phyloP scores from a whole-genome alignment of 73 alveolate species.

The Tetrahymena malaccensis region DNA sequence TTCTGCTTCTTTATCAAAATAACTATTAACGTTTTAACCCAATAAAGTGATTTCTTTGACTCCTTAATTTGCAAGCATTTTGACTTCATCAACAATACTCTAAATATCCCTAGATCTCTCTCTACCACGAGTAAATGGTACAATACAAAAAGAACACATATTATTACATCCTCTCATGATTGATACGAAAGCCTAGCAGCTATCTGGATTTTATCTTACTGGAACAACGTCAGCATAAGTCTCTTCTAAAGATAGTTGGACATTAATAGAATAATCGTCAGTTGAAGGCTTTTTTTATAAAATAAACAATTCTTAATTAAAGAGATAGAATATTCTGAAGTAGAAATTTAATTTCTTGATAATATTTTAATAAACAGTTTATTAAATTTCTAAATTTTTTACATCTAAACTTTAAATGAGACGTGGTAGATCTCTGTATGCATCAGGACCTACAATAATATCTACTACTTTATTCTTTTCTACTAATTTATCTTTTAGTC shows the following conservation, averaged over 20 bases:
- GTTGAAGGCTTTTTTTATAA: not conserved
- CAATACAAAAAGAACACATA: conserved; percentile 86
- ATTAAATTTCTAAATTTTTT: not conserved
- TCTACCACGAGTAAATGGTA: conserved; percentile 88
- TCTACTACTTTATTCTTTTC: conserved; percentile 49
- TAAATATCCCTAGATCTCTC: conserved; percentile 64
- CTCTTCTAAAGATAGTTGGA: conserved; percentile 67
- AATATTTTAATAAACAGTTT: conserved; percentile 5
- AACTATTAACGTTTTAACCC: conserved; percentile 83
- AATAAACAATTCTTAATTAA: not conserved
- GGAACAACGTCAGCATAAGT: conserved; percentile 81
- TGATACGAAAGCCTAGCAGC: conserved; percentile 59
- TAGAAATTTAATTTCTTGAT: not conserved
- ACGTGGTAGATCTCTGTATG: conserved; percentile 67
- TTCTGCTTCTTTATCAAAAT: conserved; percentile 48
- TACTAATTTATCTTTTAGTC: conserved; percentile 57
- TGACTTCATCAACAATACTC: conserved; percentile 63
- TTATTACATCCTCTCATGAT: conserved; percentile 92
- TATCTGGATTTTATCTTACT: conserved; percentile 33
- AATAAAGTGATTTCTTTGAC: conserved; percentile 67
- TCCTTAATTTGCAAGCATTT: conserved; percentile 57
- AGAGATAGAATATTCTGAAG: not conserved
- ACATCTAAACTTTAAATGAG: conserved; percentile 23
- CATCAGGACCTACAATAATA: conserved; percentile 82
- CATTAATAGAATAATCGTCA: conserved; percentile 48